Conservation (phyloP, 805 yeast genomes). For the Huiozyma sinensis region DNA sequence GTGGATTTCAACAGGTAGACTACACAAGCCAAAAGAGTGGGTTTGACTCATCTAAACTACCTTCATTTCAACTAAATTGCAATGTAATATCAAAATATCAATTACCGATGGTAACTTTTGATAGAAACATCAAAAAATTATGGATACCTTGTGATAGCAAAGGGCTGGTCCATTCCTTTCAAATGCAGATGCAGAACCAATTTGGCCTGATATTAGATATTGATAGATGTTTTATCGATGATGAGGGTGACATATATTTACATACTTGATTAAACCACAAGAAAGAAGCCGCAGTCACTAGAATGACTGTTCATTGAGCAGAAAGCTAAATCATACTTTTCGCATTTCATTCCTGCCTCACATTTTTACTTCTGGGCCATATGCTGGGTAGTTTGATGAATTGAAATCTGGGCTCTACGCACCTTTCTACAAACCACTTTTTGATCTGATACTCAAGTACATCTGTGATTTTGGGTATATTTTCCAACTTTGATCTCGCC, state of each 20-base stretch:
- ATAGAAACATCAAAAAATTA: conserved; percentile 11
- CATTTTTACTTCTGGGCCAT: conserved; percentile 66
- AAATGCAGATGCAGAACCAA: conserved; percentile 5
- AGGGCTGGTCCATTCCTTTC: conserved; percentile 26
- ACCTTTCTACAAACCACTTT: conserved; percentile 84
- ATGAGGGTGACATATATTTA: conserved; percentile 10
- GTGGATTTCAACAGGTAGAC: conserved; percentile 5
- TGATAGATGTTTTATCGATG: conserved; percentile 7
- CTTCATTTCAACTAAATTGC: conserved; percentile 1
- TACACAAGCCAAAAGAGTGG: neutral
- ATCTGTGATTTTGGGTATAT: conserved; percentile 83
- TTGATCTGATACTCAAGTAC: conserved; percentile 73
- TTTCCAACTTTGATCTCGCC: conserved; percentile 81
- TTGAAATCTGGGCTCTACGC: conserved; percentile 90
- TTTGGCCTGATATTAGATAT: conserved; percentile 9
- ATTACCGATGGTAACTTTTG: conserved; percentile 3
- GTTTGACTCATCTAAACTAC: neutral
- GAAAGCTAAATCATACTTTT: neutral
- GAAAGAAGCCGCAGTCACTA: neutral
- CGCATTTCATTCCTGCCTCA: conserved; percentile 29
- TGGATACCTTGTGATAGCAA: conserved; percentile 36
- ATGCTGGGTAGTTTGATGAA: conserved; percentile 73
- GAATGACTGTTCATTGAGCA: too few species aligned
- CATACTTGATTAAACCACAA: neutral
- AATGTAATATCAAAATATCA: neutral